These are phyloP conservation scores for Plasmopara viticola DNA, from an alignment of 352 stramenopile genomes.

Conservation along the genomic window DNA sequence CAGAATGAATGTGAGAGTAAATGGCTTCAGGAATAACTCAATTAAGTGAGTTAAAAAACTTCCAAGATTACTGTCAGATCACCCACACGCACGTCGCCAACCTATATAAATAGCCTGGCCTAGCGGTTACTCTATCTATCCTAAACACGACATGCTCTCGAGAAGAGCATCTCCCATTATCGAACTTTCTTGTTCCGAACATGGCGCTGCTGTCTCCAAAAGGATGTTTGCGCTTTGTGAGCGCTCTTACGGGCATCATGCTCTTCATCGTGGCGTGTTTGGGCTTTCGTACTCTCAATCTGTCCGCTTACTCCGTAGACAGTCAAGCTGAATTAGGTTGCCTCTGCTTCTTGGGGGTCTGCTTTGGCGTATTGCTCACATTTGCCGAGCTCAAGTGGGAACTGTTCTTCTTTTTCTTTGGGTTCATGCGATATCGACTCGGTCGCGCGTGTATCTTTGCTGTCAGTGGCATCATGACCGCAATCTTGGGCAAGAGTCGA, in stretches of 20 bases:
- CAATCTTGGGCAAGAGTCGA: conserved; percentile 51
- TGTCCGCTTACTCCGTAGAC: conserved; percentile 29
- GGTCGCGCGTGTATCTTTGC: conserved; percentile 48
- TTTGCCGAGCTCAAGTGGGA: conserved; percentile 59
- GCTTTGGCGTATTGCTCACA: conserved; percentile 51
- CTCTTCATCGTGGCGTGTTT: conserved; percentile 42
- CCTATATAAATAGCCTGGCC: no score
- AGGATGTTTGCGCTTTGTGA: conserved; percentile 33
- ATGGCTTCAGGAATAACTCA: no score
- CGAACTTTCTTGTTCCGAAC: not conserved
- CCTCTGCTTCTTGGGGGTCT: conserved; percentile 64
- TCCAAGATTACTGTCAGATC: no score
- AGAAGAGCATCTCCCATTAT: no score
- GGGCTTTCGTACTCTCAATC: conserved; percentile 42
- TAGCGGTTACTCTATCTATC: no score
- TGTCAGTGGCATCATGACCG: conserved; percentile 57
- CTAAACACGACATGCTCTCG: no score
- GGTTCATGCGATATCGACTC: conserved; percentile 70
- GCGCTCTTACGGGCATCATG: conserved; percentile 23
- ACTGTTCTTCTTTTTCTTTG: conserved; percentile 76
- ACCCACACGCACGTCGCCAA: no score
- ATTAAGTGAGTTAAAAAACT: no score
- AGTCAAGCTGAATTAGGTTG: conserved; percentile 58
- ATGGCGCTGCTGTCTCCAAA: conserved; percentile 21
- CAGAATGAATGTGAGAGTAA: no score